phyloP scores from a whole-genome alignment of 129 eudicot genomes.

The Calendula officinalis region DNA sequence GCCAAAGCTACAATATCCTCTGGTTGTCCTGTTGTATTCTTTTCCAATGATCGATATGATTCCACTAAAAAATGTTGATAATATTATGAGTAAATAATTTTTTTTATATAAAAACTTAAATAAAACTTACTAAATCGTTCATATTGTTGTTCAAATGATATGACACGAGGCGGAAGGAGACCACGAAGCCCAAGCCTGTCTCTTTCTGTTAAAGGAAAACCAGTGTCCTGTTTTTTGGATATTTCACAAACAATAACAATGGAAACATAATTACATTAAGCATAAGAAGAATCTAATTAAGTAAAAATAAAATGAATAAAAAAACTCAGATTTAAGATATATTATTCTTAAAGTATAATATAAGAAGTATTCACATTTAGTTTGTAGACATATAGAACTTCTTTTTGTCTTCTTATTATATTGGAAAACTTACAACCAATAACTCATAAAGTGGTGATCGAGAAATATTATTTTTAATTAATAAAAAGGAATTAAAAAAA shows the following conservation, averaged over 20 bases:
- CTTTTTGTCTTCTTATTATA: not conserved
- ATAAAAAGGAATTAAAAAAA: not conserved
- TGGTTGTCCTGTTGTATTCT: slow-evolving; percentile 77
- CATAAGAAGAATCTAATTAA: not conserved
- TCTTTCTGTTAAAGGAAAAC: slow-evolving; percentile 95
- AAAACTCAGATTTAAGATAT: not conserved
- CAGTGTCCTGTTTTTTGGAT: slow-evolving; percentile 75
- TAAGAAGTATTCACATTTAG: not conserved
- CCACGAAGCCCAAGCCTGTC: slow-evolving; percentile 99
- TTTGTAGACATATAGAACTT: not conserved
- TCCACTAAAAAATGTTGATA: slow-evolving; percentile 56
- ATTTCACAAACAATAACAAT: slow-evolving; percentile 3
- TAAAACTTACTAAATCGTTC: slow-evolving; percentile 81
- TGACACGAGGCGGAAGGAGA: slow-evolving; percentile 96
- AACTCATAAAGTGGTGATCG: not conserved
- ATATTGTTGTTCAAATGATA: slow-evolving; percentile 96
- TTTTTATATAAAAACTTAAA: not conserved
- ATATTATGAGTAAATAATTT: slow-evolving; percentile 8
- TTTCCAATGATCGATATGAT: slow-evolving; percentile 85
- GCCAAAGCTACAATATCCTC: slow-evolving; percentile 58
- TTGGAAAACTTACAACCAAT: not conserved
- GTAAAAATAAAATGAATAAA: not conserved
- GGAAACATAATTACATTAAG: not conserved
- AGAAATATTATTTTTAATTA: not conserved
- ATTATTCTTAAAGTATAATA: not conserved